Conservation (phyloP, 2,329 filamentous ascomycete species). For the Eutypa lata region DNA sequence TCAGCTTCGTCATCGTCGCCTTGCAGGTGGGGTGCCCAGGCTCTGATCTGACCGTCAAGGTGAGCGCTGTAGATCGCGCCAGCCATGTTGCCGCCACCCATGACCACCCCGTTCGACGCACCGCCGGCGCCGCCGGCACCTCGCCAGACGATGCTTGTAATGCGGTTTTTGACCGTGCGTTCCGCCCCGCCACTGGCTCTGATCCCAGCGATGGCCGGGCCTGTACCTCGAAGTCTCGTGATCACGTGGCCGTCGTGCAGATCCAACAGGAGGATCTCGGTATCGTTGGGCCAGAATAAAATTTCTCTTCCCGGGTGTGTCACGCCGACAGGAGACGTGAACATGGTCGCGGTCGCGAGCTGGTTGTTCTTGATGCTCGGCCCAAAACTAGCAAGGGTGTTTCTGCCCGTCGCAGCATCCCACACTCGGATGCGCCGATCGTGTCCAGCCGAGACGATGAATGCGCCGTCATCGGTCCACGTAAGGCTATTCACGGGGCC, state of each 20-base stretch:
- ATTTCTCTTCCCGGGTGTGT: slow-evolving; percentile 58
- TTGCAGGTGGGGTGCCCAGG: slow-evolving; percentile 65
- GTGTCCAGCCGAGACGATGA: slow-evolving; percentile 77
- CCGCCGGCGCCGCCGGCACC: slow-evolving; percentile 58
- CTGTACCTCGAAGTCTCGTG: slow-evolving; percentile 66
- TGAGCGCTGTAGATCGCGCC: slow-evolving; percentile 75
- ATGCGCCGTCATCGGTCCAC: slow-evolving; percentile 78
- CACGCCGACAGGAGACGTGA: slow-evolving; percentile 60
- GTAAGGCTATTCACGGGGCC: slow-evolving; percentile 80
- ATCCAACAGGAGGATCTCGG: slow-evolving; percentile 76
- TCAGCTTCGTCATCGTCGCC: slow-evolving; percentile 50
- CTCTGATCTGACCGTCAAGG: slow-evolving; percentile 76
- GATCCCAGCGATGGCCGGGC: slow-evolving; percentile 47
- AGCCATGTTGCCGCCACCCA: slow-evolving; percentile 51
- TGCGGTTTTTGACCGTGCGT: slow-evolving; percentile 60
- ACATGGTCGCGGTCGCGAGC: slow-evolving; percentile 57
- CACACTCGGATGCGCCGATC: slow-evolving; percentile 85
- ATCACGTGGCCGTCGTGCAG: slow-evolving; percentile 73
- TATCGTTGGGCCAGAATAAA: slow-evolving; percentile 78
- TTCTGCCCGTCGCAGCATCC: slow-evolving; percentile 76
- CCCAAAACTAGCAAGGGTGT: slow-evolving; percentile 86
- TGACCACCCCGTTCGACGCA: slow-evolving; percentile 55
- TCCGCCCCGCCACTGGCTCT: slow-evolving; percentile 42
- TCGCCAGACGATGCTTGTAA: slow-evolving; percentile 74
- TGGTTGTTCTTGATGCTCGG: slow-evolving; percentile 74